phyloP scores from a whole-genome alignment of 305 asterid species.

The Fraxinus velutina region DNA sequence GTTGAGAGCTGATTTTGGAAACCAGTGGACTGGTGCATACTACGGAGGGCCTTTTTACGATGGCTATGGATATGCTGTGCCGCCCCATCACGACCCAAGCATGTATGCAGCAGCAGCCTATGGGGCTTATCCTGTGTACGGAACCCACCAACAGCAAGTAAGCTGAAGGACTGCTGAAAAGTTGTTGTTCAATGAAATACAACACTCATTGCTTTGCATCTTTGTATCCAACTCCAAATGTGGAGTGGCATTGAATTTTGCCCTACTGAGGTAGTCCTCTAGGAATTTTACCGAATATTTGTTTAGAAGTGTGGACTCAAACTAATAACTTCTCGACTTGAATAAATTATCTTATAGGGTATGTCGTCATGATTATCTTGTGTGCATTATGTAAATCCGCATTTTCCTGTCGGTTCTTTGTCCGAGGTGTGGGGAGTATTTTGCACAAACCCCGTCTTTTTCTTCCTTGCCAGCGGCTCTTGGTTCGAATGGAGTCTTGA shows the following conservation, averaged over 20 bases:
- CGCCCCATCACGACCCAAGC: slow-evolving; percentile 42
- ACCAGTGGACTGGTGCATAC: slow-evolving; percentile 52
- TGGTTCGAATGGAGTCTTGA: background rate
- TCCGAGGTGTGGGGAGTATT: background rate
- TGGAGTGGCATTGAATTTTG: slow-evolving; percentile 47
- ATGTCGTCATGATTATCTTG: background rate
- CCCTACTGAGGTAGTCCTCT: slow-evolving; percentile 34
- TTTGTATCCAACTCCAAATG: slow-evolving; percentile 26
- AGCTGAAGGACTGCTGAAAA: slow-evolving; percentile 28
- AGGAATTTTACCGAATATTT: slow-evolving; percentile 33
- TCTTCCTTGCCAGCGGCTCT: background rate
- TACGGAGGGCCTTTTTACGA: slow-evolving; percentile 45
- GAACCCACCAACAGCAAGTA: slow-evolving; percentile 55
- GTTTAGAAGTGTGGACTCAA: slow-evolving; percentile 36
- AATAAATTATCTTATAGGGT: slow-evolving; percentile 31
- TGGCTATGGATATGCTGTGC: slow-evolving; percentile 41
- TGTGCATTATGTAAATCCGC: background rate
- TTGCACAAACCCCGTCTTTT: background rate
- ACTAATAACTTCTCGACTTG: slow-evolving; percentile 27
- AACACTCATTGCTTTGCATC: slow-evolving; percentile 17
- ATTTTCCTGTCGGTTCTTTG: background rate
- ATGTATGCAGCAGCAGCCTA: slow-evolving; percentile 47
- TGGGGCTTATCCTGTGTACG: slow-evolving; percentile 46
- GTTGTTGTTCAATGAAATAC: background rate
- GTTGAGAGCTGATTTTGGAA: slow-evolving; percentile 40